Evolutionary conservation across 2,329 filamentous ascomycete species (phyloP), one percentile per base, ranked within the genome.

Genomic region (Aspergillus carbonarius): DNA sequence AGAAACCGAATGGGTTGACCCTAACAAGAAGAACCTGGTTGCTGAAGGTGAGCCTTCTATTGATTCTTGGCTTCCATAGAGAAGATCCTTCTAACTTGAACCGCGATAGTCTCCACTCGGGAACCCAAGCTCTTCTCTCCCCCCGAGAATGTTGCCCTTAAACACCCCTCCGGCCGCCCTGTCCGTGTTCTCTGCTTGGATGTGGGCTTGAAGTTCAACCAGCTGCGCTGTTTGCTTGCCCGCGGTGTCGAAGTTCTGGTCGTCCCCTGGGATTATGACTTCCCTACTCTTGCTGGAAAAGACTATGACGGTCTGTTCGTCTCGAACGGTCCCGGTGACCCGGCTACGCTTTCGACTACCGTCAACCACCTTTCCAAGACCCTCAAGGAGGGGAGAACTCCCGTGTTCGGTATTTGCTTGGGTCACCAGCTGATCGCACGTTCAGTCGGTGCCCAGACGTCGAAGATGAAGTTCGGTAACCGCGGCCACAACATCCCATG

Each of bases 391-490:
- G 92, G 89, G 66, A 85, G 87, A 66, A 93, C 88, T 7, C 93
- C 93, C 6, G 89, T 98, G 63, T 97, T 98, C 67, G 93, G 93
- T 81, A 98, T 98, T 73, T 98, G 93, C 81, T 80, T 98, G 68
- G 93, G 93, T 58, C 93, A 98, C 76, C 93, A 98, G 79, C 83
- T 98, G 66, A 86, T 98, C 54, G 92, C 93, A 55, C 86, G 92
- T 68, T 92, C 93, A 58, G 87, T 92, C 32, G 93, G 93, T 56
- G 93, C 93, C 48, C 83, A 83, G 48, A 98, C 95, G 0, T 78
- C 84, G 70, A 99, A 99, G 83, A 96, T 99, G 92, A 98, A 98
- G 84, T 99, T 97, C 71, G 95, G 95, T 80, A 99, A 99, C 81
- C 91, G 95, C 71, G 95, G 93, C 44, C 92, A 96, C 82, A 99